Base-by-base conservation (phyloP, 306 rosid species). In the Trifolium dubium region DNA sequence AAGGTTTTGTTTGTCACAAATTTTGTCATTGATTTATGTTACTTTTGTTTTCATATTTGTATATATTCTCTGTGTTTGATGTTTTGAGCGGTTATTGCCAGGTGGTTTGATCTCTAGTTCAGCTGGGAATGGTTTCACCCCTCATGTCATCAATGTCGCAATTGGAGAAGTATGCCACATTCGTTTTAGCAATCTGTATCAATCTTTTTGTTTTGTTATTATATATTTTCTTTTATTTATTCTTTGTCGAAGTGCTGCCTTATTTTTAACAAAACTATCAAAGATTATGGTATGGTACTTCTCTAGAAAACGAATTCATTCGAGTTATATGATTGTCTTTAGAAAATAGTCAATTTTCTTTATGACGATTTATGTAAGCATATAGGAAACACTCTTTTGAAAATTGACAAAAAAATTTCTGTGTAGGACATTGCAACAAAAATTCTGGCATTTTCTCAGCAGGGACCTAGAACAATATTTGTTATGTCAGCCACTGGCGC, bases 401-500 rank as follows among this genome's bases (percentile, higher is more conserved):
- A 67, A 51, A 32, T 18, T 70, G 29, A 64, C 63, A 28, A 50
- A n/a, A n/a, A n/a, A n/a, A n/a, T 54, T 77, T 79, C 41, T 10
- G 29, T 85, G 67, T 69, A 95, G 99, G 99, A 95, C 73, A 77
- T 95, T 59, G 98, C 89, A 49, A 82, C 93, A 41, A 95, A 89
- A 80, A 89, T 95, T 62, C 82, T 88, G 97, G 75, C 98, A 14
- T 95, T 92, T 83, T 87, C 98, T n/a, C 97, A 95, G 83, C 96
- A 88, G 80, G 92, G 96, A 35, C 93, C 93, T 14, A 83, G 97
- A 81, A 92, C 92, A 31, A 66, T 95, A 71, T 92, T 96, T 71
- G 37, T 95, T 77, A 79, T 95, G 88, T 87, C 99, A 54, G 99
- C 97, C 70, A 90, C 67, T 69, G 99, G 99, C 44, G 89, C 91